Conservation (phyloP, 2,329 filamentous ascomycete species). For the Cryphonectria radicalis region DNA sequence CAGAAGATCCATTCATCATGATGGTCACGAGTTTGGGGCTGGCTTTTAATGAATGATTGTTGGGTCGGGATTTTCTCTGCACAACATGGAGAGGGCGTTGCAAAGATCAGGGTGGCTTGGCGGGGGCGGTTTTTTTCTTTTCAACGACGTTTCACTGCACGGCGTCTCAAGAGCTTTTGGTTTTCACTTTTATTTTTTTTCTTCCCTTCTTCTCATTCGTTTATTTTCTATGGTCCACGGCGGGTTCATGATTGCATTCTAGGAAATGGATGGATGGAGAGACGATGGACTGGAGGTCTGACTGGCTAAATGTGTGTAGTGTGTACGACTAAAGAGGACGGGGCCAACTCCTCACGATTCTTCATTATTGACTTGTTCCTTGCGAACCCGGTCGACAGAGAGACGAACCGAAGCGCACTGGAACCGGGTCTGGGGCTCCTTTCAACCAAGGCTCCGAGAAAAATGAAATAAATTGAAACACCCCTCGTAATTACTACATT, state of each 20-base stretch:
- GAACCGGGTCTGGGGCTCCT: background rate
- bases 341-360: background rate
- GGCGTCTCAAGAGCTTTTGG: conserved; percentile 15
- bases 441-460: background rate
- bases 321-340: conserved; percentile 4
- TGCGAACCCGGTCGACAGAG: background rate
- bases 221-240: background rate
- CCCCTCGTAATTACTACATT: background rate
- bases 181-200: background rate
- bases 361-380: background rate
- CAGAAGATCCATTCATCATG: background rate
- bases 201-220: background rate
- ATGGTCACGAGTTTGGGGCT: background rate
- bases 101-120: background rate
- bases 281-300: background rate
- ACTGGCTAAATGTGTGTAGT: background rate
- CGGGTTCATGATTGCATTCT: background rate
- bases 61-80: background rate
- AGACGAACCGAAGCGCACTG: background rate
- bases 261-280: background rate
- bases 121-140: background rate
- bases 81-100: conserved; percentile 3
- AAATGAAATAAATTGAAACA: background rate
- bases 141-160: conserved; percentile 8
- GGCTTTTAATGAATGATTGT: background rate